Percentiles rank a stretch among this genome's conserved stretches.
These are phyloP conservation scores for Schizochytrium sp. DNA, from an alignment of 108 stramenopile genomes.

Conservation along the genomic window DNA sequence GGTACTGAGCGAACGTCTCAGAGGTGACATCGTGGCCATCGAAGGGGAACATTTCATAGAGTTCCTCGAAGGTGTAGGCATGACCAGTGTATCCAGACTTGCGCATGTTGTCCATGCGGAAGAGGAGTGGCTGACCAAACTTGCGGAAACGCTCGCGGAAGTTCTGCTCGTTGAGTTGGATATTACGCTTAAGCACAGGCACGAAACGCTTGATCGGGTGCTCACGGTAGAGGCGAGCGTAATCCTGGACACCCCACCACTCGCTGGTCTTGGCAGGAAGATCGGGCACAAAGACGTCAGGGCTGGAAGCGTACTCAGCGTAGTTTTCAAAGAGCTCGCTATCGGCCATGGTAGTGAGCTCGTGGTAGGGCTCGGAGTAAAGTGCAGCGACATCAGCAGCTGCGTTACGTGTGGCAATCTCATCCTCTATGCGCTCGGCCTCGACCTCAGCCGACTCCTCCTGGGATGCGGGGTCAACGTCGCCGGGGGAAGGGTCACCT, in stretches of 20 bases:
- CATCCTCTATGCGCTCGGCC: constrained; percentile 11
- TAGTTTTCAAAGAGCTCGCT: constrained; percentile 53
- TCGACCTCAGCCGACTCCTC: constrained; percentile 3
- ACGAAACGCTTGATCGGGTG: constrained; percentile 41
- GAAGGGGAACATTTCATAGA: constrained; percentile 48
- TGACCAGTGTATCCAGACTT: neutral
- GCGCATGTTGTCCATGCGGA: constrained; percentile 58
- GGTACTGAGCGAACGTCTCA: constrained; percentile 47
- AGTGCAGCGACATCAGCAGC: neutral
- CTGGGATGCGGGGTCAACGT: neutral
- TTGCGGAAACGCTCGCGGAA: constrained; percentile 53
- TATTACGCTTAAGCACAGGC: constrained; percentile 23
- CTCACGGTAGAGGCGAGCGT: constrained; percentile 19
- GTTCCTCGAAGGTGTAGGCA: constrained; percentile 50
- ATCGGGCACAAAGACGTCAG: neutral
- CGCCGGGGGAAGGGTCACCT: neutral
- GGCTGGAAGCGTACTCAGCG: constrained; percentile 5
- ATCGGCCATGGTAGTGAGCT: constrained; percentile 14
- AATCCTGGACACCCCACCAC: constrained; percentile 51
- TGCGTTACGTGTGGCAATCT: neutral
- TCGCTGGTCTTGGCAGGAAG: constrained; percentile 33
- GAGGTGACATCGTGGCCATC: constrained; percentile 25
- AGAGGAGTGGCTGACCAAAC: constrained; percentile 57
- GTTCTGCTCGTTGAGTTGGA: constrained; percentile 23
- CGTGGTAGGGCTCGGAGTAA: constrained; percentile 2